Percentiles rank a stretch among this genome's conserved stretches.
Conservation (phyloP, 768 basidiomycete species). For the Leccinellum rugosiceps region DNA sequence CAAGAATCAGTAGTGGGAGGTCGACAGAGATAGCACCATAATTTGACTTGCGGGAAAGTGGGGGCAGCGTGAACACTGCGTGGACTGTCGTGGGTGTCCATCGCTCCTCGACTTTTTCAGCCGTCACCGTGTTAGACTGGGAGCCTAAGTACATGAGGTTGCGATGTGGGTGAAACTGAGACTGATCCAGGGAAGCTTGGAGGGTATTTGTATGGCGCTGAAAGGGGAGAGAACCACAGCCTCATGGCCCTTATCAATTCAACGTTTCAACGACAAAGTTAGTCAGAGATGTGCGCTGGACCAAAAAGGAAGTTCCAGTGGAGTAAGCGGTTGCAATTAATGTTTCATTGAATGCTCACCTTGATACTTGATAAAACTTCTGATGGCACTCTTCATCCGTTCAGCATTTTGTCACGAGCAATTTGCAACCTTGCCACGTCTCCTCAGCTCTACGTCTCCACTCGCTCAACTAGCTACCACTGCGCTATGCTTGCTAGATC, state of each 20-base stretch:
- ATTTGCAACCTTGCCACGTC: too few species aligned
- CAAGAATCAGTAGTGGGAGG: constrained; percentile 8
- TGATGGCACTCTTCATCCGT: too few species aligned
- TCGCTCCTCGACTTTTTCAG: constrained; percentile 8
- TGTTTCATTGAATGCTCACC: too few species aligned
- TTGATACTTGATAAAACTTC: too few species aligned
- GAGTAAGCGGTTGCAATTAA: too few species aligned
- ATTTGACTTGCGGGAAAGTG: background rate
- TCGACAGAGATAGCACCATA: background rate
- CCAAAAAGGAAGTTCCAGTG: background rate
- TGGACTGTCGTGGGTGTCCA: constrained; percentile 15
- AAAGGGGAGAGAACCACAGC: background rate
- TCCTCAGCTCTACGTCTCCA: too few species aligned
- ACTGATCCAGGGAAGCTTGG: background rate
- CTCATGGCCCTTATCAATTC: constrained; percentile 6
- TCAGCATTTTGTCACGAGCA: too few species aligned
- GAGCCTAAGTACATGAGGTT: background rate
- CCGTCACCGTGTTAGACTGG: background rate
- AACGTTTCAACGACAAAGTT: background rate
- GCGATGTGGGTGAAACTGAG: background rate
- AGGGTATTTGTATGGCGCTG: background rate
- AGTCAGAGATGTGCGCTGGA: background rate
- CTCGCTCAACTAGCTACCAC: too few species aligned
- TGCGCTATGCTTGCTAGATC: too few species aligned
- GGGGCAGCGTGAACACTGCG: background rate